phyloP scores from a whole-genome alignment of 257 asterid genomes.

The Nicotiana tomentosiformis region DNA sequence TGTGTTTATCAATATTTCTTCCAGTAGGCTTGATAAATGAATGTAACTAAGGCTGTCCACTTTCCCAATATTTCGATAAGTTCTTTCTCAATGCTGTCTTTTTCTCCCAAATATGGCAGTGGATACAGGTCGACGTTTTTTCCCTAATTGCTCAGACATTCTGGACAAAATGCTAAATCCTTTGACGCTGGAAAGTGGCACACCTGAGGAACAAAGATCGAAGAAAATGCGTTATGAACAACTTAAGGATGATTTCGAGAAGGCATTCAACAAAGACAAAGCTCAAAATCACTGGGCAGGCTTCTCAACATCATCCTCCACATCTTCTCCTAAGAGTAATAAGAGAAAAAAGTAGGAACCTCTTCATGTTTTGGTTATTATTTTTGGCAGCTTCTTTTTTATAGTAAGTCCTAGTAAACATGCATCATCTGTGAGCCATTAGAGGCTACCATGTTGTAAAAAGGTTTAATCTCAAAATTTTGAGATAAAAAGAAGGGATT shows the following conservation, averaged over 20 bases:
- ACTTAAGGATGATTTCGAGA: slow-evolving; percentile 63
- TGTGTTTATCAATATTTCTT: no score
- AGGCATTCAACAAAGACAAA: slow-evolving; percentile 68
- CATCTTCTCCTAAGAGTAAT: slow-evolving; percentile 40
- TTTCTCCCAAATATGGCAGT: slow-evolving; percentile 26
- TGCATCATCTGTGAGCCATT: no score
- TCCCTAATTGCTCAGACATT: slow-evolving; percentile 80
- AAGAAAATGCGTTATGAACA: slow-evolving; percentile 62
- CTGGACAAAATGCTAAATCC: slow-evolving; percentile 58
- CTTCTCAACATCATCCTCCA: slow-evolving; percentile 34
- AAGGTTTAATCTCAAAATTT: no score
- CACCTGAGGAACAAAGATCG: slow-evolving; percentile 52
- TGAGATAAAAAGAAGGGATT: no score
- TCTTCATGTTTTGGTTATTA: no score
- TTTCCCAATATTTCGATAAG: no score
- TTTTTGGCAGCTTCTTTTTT: no score
- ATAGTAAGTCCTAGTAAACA: no score
- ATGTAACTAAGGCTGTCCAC: no score
- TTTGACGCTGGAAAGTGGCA: slow-evolving; percentile 58
- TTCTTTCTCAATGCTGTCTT: neutral
- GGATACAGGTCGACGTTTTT: slow-evolving; percentile 63
- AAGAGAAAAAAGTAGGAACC: slow-evolving; percentile 17
- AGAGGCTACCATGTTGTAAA: no score
- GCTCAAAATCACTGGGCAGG: slow-evolving; percentile 43
- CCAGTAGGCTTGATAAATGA: neutral